These are phyloP conservation scores for Aureobasidium sp. DNA, from an alignment of 2,329 filamentous ascomycete species.

Conservation along the genomic window DNA sequence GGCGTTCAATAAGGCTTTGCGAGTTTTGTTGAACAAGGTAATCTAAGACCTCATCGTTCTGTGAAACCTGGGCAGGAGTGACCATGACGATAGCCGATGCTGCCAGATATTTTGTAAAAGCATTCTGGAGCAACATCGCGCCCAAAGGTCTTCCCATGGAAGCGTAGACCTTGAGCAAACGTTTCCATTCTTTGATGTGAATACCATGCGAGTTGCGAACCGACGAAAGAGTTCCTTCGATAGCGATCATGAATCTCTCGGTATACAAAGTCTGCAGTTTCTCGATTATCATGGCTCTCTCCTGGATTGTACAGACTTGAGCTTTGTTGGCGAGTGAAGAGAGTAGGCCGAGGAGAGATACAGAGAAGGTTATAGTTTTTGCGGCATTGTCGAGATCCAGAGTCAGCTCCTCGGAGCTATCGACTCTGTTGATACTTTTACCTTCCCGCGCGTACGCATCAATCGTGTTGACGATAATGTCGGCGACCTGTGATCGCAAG, in stretches of 20 bases:
- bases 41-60: conserved; percentile 62
- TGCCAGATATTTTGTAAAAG: conserved; percentile 78
- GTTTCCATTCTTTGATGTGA: conserved; percentile 79
- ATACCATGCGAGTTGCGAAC: conserved; percentile 70
- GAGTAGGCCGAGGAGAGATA: conserved; percentile 86
- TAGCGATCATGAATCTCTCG: conserved; percentile 73
- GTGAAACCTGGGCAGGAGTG: conserved; percentile 53
- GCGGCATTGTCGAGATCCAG: conserved; percentile 45
- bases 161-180: conserved; percentile 75
- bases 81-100: conserved; percentile 69
- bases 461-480: conserved; percentile 65
- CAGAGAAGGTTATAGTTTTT: conserved; percentile 60
- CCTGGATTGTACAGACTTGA: conserved; percentile 71
- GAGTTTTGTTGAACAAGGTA: conserved; percentile 31
- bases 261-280: conserved; percentile 68
- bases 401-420: neutral
- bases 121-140: conserved; percentile 83
- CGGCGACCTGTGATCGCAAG: conserved; percentile 59
- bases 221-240: conserved; percentile 85
- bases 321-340: conserved; percentile 71
- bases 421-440: neutral
- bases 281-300: conserved; percentile 66
- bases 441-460: conserved; percentile 28
- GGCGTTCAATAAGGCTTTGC: neutral
- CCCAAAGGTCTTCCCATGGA: conserved; percentile 73